Evolutionary conservation across 2,329 filamentous ascomycete genomes (phyloP), one percentile per base, ranked within the genome.

Genomic region (Scedosporium dehoogii): DNA sequence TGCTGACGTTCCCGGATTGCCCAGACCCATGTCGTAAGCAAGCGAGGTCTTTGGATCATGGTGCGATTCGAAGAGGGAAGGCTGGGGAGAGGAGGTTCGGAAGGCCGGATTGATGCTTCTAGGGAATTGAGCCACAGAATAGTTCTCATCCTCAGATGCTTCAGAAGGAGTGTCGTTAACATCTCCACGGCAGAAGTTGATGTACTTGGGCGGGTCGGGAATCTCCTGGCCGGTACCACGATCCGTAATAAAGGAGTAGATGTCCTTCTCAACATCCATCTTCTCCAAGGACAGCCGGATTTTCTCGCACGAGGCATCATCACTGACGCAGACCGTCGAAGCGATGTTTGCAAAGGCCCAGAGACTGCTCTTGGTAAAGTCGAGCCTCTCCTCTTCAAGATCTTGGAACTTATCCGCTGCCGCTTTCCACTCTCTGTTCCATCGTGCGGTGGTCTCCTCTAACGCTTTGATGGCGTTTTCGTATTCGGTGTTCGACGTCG

Each of bases 371-470:
- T 97, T 99, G 67, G 92, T 92, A 72, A 96, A 99, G 75, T 99
- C 94, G 46, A 99, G 82, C 53, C 94, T 85, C 76, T 99, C 94
- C 74, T 99, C 96, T 76, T 99, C 94, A 12, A 99, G 84, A 70
- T 99, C 96, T 78, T 99, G 96, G 75, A 99, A 99, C 79, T 97
- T 99, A 81, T 96, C 96, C 69, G 94, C 96, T 1, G 93, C 94
- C 21, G 90, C 86, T 76, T 97, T 99, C 94, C 94, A 99, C 73
- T 99, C 94, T 69, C 93, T 85, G 72, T 99, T 99, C 94, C 94
- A 99, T 62, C 93, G 84, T 4, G 86, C 89, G 0, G 94, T 99
- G 0, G 94, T 99, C 68, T 97, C 94, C 71, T 99, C 93, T 4
- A 99, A 82, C 1, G 90, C 82, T 74, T 97, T 97, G 64, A 99